Percentiles rank a stretch among this genome's conserved stretches.
Conservation (phyloP, 106 monocot species). For the Alisma plantagoaquatica region DNA sequence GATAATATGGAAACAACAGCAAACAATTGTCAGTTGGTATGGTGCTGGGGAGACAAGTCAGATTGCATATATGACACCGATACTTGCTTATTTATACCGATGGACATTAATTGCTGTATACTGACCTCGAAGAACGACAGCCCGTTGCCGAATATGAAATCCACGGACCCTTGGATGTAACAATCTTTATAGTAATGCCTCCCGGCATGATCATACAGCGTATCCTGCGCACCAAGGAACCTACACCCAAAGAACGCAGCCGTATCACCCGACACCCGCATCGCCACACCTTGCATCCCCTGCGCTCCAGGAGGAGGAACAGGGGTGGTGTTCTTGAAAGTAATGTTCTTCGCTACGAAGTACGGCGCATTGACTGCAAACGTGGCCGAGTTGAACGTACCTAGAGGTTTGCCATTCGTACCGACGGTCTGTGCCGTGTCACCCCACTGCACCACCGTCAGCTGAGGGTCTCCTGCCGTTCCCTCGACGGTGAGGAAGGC, state of each 20-base stretch:
- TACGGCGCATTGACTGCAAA: constrained; percentile 1
- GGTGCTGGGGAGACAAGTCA: too few species aligned
- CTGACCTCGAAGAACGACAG: constrained; percentile 17
- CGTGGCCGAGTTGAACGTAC: constrained; percentile 1
- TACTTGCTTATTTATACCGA: too few species aligned
- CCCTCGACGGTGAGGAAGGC: neutral
- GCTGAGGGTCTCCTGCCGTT: neutral
- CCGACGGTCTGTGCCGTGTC: constrained; percentile 1
- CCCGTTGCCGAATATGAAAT: constrained; percentile 18
- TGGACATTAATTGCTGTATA: too few species aligned
- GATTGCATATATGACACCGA: too few species aligned
- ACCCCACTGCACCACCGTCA: neutral
- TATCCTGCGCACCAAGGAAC: constrained; percentile 25
- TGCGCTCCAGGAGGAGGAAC: neutral
- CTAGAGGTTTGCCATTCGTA: neutral
- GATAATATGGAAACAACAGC: too few species aligned
- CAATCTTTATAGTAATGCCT: constrained; percentile 27
- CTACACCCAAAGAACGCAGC: constrained; percentile 9
- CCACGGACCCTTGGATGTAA: constrained; percentile 15
- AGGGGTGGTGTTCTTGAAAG: constrained; percentile 3
- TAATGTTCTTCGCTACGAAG: constrained; percentile 1
- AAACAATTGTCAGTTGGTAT: too few species aligned
- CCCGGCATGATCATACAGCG: constrained; percentile 16
- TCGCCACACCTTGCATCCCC: constrained; percentile 7
- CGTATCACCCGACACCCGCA: constrained; percentile 8